Percentiles rank a stretch among this genome's conserved stretches.
Conservation (phyloP, 106 monocot species). For the Ottelia alismoides region DNA sequence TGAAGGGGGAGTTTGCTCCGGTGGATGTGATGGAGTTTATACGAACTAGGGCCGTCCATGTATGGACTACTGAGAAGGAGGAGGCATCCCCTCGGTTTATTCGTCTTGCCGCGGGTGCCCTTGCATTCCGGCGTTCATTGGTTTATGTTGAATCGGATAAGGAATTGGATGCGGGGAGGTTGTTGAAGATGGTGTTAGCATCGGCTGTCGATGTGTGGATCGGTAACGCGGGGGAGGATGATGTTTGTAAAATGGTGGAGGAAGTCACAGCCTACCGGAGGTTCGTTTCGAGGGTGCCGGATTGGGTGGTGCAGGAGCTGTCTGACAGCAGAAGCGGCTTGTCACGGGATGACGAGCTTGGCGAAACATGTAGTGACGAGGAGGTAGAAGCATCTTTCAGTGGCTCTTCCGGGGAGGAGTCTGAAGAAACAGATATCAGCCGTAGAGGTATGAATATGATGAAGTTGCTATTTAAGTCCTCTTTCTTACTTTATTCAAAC, state of each 20-base stretch:
- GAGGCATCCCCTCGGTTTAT: conserved; percentile 8
- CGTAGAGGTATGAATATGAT: too few species aligned
- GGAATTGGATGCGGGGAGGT: too few species aligned
- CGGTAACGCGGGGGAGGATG: background rate
- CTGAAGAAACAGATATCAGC: too few species aligned
- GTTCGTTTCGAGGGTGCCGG: conserved; percentile 9
- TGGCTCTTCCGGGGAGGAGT: too few species aligned
- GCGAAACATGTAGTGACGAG: background rate
- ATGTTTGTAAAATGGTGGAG: background rate
- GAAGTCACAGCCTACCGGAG: conserved; percentile 9
- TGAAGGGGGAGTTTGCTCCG: conserved; percentile 11
- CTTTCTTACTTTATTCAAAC: too few species aligned
- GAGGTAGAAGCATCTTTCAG: background rate
- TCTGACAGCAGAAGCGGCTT: conserved; percentile 4
- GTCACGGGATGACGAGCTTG: background rate
- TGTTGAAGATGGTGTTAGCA: conserved; percentile 7
- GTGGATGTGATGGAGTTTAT: conserved; percentile 21
- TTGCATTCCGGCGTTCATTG: conserved; percentile 15
- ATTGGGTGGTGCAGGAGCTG: conserved; percentile 7
- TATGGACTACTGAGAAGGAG: background rate
- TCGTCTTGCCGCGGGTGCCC: conserved; percentile 12
- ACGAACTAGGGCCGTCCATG: conserved; percentile 6
- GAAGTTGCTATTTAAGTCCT: too few species aligned
- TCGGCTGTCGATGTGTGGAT: conserved; percentile 8
- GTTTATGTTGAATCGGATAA: too few species aligned